A percentile compares a stretch with the other conserved stretches of the same genome.
Evolutionary conservation across 768 basidiomycete genomes (phyloP).

Genomic region (Pholiota conissans): DNA sequence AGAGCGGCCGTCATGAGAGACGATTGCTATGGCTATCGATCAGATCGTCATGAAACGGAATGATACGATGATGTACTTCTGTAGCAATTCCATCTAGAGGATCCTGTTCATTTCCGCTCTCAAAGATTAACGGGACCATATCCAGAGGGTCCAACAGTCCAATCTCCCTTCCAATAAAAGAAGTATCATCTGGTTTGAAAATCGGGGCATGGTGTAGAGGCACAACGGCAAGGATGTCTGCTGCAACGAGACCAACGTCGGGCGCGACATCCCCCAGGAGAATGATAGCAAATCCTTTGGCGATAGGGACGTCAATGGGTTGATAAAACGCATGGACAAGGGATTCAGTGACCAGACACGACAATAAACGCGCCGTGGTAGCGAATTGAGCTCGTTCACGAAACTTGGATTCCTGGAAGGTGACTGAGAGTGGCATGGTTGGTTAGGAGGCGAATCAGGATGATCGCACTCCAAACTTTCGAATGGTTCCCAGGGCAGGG

Average conservation of each 20-base stretch:
- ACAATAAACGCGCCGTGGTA: slow-evolving; percentile 49
- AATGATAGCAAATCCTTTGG: slow-evolving; percentile 41
- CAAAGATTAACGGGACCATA: slow-evolving; percentile 47
- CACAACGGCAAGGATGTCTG: slow-evolving; percentile 47
- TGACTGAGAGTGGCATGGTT: not conserved
- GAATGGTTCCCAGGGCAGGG: not conserved
- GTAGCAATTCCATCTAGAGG: not conserved
- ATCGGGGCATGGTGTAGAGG: slow-evolving; percentile 48
- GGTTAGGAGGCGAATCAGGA: not conserved
- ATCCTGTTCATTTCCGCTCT: slow-evolving; percentile 11
- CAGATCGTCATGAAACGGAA: not conserved
- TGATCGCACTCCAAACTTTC: not conserved
- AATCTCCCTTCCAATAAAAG: slow-evolving; percentile 36
- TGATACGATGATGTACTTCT: slow-evolving; percentile 12
- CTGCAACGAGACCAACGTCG: slow-evolving; percentile 26
- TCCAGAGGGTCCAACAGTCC: slow-evolving; percentile 56
- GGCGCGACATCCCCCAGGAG: slow-evolving; percentile 31
- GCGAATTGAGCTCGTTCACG: slow-evolving; percentile 47
- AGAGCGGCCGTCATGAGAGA: slow-evolving; percentile 26
- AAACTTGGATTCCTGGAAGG: not conserved
- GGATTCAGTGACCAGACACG: slow-evolving; percentile 59
- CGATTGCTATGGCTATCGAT: slow-evolving; percentile 25
- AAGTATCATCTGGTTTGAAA: slow-evolving; percentile 34
- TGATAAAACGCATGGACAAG: slow-evolving; percentile 48
- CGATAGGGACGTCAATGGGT: slow-evolving; percentile 32